These are phyloP conservation scores for Sugiyamaella novakii DNA, from an alignment of 1,139 yeast genomes.

Conservation along the genomic window DNA sequence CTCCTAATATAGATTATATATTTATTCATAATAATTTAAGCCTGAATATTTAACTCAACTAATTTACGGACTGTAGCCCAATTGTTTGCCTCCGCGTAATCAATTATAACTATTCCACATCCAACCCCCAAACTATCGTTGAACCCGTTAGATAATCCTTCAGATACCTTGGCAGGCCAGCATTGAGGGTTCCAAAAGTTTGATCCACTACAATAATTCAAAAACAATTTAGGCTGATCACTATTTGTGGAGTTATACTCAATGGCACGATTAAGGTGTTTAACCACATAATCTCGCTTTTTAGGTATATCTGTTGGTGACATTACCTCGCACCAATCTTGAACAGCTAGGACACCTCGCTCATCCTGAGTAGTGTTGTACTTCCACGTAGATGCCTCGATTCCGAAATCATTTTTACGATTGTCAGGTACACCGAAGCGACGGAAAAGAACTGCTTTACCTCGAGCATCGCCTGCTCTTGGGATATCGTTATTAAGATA, in stretches of 20 bases:
- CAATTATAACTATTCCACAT: conserved; percentile 64
- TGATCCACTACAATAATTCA: conserved; percentile 76
- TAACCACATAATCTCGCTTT: conserved; percentile 60
- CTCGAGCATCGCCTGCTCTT: conserved; percentile 61
- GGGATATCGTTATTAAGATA: conserved; percentile 61
- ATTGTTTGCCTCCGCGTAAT: conserved; percentile 63
- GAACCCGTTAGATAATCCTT: conserved; percentile 47
- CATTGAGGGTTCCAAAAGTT: conserved; percentile 70
- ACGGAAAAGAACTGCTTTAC: conserved; percentile 67
- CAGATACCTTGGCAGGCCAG: conserved; percentile 72
- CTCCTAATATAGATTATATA: too few species aligned
- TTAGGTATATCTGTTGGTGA: conserved; percentile 56
- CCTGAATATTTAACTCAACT: conserved; percentile 10
- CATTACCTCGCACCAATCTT: conserved; percentile 72
- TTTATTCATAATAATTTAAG: too few species aligned
- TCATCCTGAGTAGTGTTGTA: conserved; percentile 72
- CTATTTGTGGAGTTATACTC: conserved; percentile 51
- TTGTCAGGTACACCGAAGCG: conserved; percentile 59
- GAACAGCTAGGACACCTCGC: conserved; percentile 63
- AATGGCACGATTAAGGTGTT: conserved; percentile 57
- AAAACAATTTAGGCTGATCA: conserved; percentile 51
- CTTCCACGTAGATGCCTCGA: conserved; percentile 65
- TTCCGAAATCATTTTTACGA: conserved; percentile 51
- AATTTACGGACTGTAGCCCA: conserved; percentile 52
- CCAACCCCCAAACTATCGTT: conserved; percentile 40